A percentile compares a stretch with the other conserved stretches of the same genome.
Conservation (phyloP, 1,284 basidiomycete species). For the Rhizoctonia solani region DNA sequence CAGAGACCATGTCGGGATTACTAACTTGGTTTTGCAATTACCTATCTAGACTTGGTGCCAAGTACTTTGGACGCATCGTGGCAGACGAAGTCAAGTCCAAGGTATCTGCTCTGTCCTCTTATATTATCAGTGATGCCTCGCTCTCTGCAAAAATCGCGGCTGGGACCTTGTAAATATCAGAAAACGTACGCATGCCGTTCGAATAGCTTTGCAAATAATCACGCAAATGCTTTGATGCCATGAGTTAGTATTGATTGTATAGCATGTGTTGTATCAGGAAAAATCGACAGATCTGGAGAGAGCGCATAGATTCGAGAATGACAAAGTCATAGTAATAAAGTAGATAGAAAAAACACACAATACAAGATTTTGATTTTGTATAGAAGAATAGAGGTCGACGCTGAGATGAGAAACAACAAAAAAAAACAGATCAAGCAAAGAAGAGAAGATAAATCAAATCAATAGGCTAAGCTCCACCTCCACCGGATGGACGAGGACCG, state of each 20-base stretch:
- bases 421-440: conserved; percentile 9
- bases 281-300: not conserved
- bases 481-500: conserved; percentile 34
- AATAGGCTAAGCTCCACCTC: not conserved
- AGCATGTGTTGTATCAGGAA: not conserved
- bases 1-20: too few species aligned
- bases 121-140: conserved; percentile 10
- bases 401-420: conserved; percentile 2
- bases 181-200: too few species aligned
- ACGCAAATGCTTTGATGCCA: not conserved
- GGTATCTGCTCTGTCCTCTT: conserved; percentile 11
- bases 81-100: conserved; percentile 30
- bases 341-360: not conserved
- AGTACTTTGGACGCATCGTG: conserved; percentile 32
- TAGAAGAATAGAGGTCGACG: not conserved
- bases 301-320: not conserved
- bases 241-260: conserved; percentile 13
- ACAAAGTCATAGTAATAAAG: not conserved
- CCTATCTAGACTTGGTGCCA: conserved; percentile 4
- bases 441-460: conserved; percentile 3
- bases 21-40: too few species aligned
- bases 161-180: conserved; percentile 11
- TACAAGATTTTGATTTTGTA: not conserved
- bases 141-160: conserved; percentile 26
- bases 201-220: too few species aligned